phyloP scores from a whole-genome alignment of 495 filamentous ascomycete species.

The Lindgomyces ingoldianus region DNA sequence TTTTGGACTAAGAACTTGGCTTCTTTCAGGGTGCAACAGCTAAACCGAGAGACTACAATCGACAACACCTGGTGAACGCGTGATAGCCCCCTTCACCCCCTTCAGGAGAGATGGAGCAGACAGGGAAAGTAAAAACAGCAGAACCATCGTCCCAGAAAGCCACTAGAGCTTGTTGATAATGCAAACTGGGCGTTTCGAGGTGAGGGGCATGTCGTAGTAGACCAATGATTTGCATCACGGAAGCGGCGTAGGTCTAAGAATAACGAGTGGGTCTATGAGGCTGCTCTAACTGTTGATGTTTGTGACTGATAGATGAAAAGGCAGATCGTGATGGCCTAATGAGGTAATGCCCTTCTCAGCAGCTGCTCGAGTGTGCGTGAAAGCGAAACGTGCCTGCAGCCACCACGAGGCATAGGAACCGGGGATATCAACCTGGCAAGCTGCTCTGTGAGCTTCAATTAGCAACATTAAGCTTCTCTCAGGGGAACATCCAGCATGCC shows the following conservation, averaged over 20 bases:
- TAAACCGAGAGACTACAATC: background rate
- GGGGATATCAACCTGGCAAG: background rate
- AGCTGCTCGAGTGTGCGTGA: background rate
- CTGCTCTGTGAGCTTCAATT: conserved; percentile 6
- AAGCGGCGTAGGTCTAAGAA: conserved; percentile 8
- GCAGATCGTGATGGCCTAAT: background rate
- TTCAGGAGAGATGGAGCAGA: background rate
- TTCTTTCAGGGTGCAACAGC: background rate
- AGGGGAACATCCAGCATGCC: conserved; percentile 16
- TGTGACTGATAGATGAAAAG: background rate
- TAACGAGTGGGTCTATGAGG: background rate
- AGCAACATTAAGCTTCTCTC: conserved; percentile 35
- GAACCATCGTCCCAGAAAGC: background rate
- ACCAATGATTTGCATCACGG: background rate
- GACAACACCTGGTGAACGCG: background rate
- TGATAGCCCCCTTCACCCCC: background rate
- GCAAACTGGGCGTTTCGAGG: conserved; percentile 1
- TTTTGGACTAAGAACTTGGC: background rate
- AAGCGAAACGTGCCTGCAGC: conserved; percentile 1
- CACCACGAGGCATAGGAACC: conserved; percentile 3
- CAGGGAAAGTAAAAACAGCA: background rate
- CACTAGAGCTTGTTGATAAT: background rate
- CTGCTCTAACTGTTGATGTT: background rate
- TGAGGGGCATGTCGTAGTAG: too few relatives aligned
- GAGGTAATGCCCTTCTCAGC: background rate